phyloP scores from a whole-genome alignment of 345 rosid genomes.

The Carallia pectinifolia region DNA sequence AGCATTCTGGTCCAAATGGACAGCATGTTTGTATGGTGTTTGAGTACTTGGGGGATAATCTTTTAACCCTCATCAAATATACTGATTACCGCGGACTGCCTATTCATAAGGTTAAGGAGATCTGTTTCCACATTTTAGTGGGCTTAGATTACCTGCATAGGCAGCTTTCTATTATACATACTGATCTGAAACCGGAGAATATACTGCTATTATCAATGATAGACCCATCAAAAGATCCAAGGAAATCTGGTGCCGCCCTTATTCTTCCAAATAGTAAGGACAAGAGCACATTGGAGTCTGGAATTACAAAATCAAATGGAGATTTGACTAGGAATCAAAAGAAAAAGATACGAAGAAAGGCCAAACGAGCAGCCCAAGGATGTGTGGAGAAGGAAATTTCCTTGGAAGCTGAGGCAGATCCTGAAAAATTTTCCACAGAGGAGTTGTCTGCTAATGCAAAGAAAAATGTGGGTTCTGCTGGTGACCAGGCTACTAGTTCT shows the following conservation, averaged over 20 bases:
- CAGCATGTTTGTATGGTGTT: slow-evolving; percentile 81
- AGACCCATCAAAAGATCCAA: slow-evolving; percentile 56
- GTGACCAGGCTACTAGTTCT: slow-evolving; percentile 39
- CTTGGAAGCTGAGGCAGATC: slow-evolving; percentile 35
- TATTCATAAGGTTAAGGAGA: slow-evolving; percentile 54
- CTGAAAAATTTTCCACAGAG: slow-evolving; percentile 36
- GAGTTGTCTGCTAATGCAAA: slow-evolving; percentile 30
- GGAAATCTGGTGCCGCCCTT: slow-evolving; percentile 43
- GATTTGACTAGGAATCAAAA: slow-evolving; percentile 52
- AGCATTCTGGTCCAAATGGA: slow-evolving; percentile 76
- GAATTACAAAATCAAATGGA: slow-evolving; percentile 40
- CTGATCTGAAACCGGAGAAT: slow-evolving; percentile 71
- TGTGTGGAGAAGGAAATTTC: slow-evolving; percentile 45
- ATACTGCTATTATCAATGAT: slow-evolving; percentile 58
- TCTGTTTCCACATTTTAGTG: slow-evolving; percentile 50
- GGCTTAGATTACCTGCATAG: slow-evolving; percentile 73
- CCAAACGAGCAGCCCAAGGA: slow-evolving; percentile 53
- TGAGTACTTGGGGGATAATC: slow-evolving; percentile 74
- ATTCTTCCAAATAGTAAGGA: slow-evolving; percentile 47
- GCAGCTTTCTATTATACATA: slow-evolving; percentile 71
- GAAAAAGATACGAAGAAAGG: slow-evolving; percentile 60
- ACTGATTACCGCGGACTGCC: slow-evolving; percentile 59
- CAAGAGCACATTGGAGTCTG: slow-evolving; percentile 33
- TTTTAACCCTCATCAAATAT: slow-evolving; percentile 64
- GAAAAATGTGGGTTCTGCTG: slow-evolving; percentile 28